Evolutionary conservation across 306 rosid species (phyloP).

Genomic region (Pterocarpus santalinus): DNA sequence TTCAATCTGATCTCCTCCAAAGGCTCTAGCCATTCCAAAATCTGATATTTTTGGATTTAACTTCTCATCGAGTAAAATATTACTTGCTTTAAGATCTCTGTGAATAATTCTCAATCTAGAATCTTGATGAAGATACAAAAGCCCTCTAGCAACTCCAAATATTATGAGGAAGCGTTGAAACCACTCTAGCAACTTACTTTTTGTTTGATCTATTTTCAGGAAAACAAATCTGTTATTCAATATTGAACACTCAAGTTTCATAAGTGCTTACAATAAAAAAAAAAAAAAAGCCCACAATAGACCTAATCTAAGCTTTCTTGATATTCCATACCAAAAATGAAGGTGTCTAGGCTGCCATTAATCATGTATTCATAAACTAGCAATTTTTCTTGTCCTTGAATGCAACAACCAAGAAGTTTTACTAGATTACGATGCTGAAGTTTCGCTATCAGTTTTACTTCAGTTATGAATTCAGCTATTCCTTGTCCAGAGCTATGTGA

Average conservation of each 20-base stretch:
- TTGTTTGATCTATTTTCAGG: slow-evolving; percentile 30
- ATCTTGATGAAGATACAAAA: slow-evolving; percentile 33
- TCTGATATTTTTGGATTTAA: slow-evolving; percentile 31
- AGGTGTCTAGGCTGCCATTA: slow-evolving; percentile 41
- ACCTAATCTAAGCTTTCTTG: background rate
- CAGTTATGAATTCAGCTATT: slow-evolving; percentile 20
- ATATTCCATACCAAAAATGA: slow-evolving; percentile 45
- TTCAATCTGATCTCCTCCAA: slow-evolving; percentile 22
- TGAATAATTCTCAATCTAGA: slow-evolving; percentile 29
- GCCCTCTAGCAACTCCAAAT: slow-evolving; percentile 25
- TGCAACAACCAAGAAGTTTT: slow-evolving; percentile 24
- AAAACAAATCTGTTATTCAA: background rate
- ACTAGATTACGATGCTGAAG: slow-evolving; percentile 40
- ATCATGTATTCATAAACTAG: slow-evolving; percentile 29
- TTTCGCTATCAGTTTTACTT: slow-evolving; percentile 32
- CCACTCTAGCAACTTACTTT: slow-evolving; percentile 30
- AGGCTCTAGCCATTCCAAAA: slow-evolving; percentile 25
- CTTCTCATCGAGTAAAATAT: slow-evolving; percentile 7
- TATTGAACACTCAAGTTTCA: background rate
- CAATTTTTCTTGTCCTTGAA: slow-evolving; percentile 17
- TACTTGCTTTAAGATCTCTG: slow-evolving; percentile 40
- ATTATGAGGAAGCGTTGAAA: slow-evolving; percentile 2
- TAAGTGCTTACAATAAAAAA: background rate
- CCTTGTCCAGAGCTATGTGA: slow-evolving; percentile 49
- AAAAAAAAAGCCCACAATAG: background rate